Evolutionary conservation across 139 green algal genomes (phyloP).

Genomic region (Chlorella sp.): DNA sequence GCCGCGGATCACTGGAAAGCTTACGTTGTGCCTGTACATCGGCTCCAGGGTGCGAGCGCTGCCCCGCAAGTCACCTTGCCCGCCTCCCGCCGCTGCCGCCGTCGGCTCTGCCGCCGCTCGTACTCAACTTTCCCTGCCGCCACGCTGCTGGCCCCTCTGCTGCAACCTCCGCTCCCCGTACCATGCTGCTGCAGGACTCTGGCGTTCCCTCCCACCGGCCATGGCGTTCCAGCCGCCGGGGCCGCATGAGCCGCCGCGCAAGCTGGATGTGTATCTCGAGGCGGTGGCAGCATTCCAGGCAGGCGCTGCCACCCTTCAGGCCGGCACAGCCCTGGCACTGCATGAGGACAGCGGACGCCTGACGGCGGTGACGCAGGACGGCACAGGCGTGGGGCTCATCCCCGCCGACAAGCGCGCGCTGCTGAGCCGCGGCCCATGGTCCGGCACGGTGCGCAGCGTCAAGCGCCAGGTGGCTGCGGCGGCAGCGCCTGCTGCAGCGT

Average conservation of each 20-base stretch:
- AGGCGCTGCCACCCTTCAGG: constrained; percentile 1
- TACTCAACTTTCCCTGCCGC: neutral
- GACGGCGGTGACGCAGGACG: neutral
- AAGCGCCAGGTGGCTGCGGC: neutral
- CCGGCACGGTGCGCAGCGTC: constrained; percentile 30
- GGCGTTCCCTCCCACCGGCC: no score
- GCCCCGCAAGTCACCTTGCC: neutral
- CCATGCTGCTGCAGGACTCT: no score
- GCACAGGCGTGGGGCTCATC: neutral
- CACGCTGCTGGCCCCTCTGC: neutral
- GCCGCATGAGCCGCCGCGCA: neutral
- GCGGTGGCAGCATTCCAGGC: constrained; percentile 13
- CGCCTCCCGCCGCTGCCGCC: neutral
- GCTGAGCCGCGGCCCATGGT: constrained; percentile 20
- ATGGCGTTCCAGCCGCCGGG: neutral
- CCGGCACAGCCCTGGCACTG: constrained; percentile 6
- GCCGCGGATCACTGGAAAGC: no score
- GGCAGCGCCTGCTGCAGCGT: neutral
- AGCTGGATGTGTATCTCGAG: constrained; percentile 13
- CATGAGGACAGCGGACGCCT: constrained; percentile 2
- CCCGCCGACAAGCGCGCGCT: constrained; percentile 11
- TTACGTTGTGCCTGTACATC: no score
- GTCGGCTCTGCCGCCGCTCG: no score
- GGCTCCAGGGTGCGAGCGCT: no score
- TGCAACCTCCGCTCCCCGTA: no score